Evolutionary conservation across 208 protist genomes (phyloP), one percentile per base, ranked within the genome.

Genomic region (Leishmania lainsoni): DNA sequence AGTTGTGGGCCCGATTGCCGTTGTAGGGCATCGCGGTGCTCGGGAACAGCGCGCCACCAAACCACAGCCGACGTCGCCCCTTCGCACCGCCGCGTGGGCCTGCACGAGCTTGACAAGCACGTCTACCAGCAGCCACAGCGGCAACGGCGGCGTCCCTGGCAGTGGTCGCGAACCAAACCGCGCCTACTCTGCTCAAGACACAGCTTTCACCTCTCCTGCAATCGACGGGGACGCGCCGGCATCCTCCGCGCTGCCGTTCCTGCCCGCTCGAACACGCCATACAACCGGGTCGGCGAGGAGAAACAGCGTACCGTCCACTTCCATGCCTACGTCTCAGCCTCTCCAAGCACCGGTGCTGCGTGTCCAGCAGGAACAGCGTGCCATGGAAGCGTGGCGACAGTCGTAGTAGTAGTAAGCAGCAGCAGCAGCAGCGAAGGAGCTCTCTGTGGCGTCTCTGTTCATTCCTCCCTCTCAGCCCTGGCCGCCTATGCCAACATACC

Each of bases 101-200:
- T 42, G 5, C 58, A 69, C 71, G 29, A 84, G 81, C 69, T 42
- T 84, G 29, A 84, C 81, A 5, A 84, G 81, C 81, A 72, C 81
- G 10, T 79, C 81, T 26, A 79, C 81, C 26, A 85, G 81, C 51
- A 77, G 54, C 5, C 74, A 84, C 58, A 73, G 75, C 76, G 35
- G 29, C 52, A 5, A 75, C 32, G 56, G 48, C n/a, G 52, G 58
- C 6, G 54, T 1, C 20, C 48, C 12, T 59, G 48, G 76, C 76
- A 22, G 48, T 49, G 32, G 22, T 66, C 20, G 42, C 26, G 35
- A 76, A 3, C 29, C 26, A 17, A 26, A 14, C 3, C 51, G 26
- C 14, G 72, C 17, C 45, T 54, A 45, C 76, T 32, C 63, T 26
- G 49, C 63, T 45, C n/a, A 42, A n/a, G n/a, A 20, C 63, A 71